Conservation (phyloP, 2,329 filamentous ascomycete species). For the Fusarium buxicola region DNA sequence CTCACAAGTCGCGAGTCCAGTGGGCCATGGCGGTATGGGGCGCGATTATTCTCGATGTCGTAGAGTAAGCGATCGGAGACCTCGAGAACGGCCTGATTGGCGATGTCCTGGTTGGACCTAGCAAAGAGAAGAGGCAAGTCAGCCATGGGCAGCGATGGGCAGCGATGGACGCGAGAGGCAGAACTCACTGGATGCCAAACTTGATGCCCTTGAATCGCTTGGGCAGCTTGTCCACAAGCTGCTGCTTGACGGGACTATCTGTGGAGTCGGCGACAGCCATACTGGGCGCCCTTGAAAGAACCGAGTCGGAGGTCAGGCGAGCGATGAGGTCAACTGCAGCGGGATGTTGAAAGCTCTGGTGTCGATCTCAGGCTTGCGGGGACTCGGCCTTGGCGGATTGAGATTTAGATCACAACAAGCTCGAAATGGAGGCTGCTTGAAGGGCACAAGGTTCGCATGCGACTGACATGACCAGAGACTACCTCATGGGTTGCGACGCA, state of each 20-base stretch:
- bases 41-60: constrained; percentile 84
- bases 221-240: constrained; percentile 88
- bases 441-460: constrained; percentile 8
- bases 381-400: constrained; percentile 3
- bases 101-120: constrained; percentile 91
- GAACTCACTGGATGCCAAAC: constrained; percentile 84
- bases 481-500: constrained; percentile 1
- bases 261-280: constrained; percentile 37
- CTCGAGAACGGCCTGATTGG: constrained; percentile 94
- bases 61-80: constrained; percentile 95
- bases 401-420: constrained; percentile 29
- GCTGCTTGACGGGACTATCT: constrained; percentile 74
- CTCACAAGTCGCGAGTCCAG: constrained; percentile 82
- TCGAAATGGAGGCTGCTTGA: constrained; percentile 13
- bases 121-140: background rate
- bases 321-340: background rate
- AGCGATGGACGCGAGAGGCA: constrained; percentile 40
- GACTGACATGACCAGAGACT: constrained; percentile 39
- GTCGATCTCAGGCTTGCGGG: constrained; percentile 6
- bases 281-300: background rate
- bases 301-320: background rate
- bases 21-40: constrained; percentile 83
- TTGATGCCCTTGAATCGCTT: constrained; percentile 94
- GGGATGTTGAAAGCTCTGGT: background rate
- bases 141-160: background rate